Evolutionary conservation across 192 early-diverging fungal species (phyloP).

Genomic region (Dissophora ornata): DNA sequence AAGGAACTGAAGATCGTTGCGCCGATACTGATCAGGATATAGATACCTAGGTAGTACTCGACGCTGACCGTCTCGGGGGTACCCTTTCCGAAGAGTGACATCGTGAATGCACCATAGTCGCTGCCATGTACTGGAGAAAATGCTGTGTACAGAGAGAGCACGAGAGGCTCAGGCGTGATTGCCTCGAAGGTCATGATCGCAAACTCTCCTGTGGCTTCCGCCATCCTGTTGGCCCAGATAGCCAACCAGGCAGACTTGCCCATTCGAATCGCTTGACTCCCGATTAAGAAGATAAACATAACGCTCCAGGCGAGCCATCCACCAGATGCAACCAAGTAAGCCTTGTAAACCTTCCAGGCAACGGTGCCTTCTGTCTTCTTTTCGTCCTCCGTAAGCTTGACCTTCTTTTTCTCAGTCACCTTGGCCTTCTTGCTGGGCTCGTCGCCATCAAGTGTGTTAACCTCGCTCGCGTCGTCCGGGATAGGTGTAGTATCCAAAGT

Average conservation of each 20-base stretch:
- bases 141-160: slow-evolving; percentile 8
- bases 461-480: slow-evolving; percentile 32
- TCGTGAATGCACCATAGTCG: slow-evolving; percentile 6
- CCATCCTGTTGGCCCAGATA: slow-evolving; percentile 65
- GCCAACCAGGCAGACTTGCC: slow-evolving; percentile 58
- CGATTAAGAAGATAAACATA: slow-evolving; percentile 53
- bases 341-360: slow-evolving; percentile 74
- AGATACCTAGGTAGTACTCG: slow-evolving; percentile 70
- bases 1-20: slow-evolving; percentile 39
- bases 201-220: slow-evolving; percentile 13
- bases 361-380: slow-evolving; percentile 87
- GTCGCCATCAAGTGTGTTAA: slow-evolving; percentile 53
- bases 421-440: slow-evolving; percentile 39
- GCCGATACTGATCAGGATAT: slow-evolving; percentile 65
- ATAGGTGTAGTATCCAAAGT: background rate
- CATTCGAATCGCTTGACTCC: slow-evolving; percentile 28
- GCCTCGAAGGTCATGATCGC: slow-evolving; percentile 10
- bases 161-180: slow-evolving; percentile 7
- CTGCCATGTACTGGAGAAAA: slow-evolving; percentile 14
- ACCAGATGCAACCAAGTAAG: slow-evolving; percentile 79
- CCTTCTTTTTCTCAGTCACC: slow-evolving; percentile 39
- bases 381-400: slow-evolving; percentile 83
- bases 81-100: slow-evolving; percentile 18
- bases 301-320: slow-evolving; percentile 68
- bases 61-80: slow-evolving; percentile 48